Percentiles rank a stretch among this genome's conserved stretches.
phyloP scores from a whole-genome alignment of 345 rosid species.

The Eutrema heterophyllum region DNA sequence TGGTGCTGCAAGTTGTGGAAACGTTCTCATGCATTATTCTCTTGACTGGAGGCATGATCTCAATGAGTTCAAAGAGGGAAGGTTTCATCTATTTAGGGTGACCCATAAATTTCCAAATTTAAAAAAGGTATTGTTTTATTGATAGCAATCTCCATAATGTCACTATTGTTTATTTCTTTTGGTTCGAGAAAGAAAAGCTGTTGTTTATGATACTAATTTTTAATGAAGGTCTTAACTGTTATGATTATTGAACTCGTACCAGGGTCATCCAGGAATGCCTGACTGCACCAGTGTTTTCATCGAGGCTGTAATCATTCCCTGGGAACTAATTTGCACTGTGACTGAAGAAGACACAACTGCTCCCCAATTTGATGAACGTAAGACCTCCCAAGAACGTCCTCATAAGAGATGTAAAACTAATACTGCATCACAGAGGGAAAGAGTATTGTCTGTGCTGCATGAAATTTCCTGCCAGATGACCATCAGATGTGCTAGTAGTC shows the following conservation, averaged over 20 bases:
- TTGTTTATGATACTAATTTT: background rate
- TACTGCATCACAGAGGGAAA: constrained; percentile 10
- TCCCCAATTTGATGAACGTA: constrained; percentile 19
- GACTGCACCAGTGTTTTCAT: constrained; percentile 40
- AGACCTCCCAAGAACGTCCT: constrained; percentile 29
- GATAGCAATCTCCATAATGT: background rate
- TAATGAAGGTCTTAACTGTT: background rate
- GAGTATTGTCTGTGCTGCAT: constrained; percentile 19
- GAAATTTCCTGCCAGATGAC: constrained; percentile 50
- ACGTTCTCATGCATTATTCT: constrained; percentile 35
- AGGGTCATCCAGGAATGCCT: constrained; percentile 37
- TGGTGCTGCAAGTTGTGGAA: constrained; percentile 35
- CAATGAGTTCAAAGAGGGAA: constrained; percentile 42
- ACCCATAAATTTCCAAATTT: constrained; percentile 60
- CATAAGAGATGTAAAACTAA: constrained; percentile 48
- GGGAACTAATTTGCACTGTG: constrained; percentile 56
- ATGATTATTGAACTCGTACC: constrained; percentile 36
- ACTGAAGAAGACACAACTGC: constrained; percentile 35
- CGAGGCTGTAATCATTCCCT: constrained; percentile 72
- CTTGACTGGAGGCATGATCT: constrained; percentile 29
- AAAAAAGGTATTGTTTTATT: constrained; percentile 40
- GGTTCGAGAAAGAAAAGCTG: background rate
- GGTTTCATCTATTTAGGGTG: constrained; percentile 55
- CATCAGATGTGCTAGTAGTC: constrained; percentile 35
- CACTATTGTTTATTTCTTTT: background rate